Base-by-base conservation (phyloP, 768 basidiomycete genomes). In the Suillus sp. region DNA sequence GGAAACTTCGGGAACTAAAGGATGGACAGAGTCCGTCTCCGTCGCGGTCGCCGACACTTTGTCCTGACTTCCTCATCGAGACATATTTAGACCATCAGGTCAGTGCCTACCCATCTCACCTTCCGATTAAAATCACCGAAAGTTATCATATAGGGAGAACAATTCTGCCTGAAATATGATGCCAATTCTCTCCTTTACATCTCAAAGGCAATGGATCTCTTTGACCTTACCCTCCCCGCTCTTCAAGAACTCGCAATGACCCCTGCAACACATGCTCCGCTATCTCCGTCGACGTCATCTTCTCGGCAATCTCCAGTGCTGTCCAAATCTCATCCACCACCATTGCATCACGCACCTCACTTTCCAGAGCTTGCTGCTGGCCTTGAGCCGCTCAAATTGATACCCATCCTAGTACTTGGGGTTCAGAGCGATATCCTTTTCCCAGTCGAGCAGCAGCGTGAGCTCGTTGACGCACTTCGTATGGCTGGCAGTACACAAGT, bases 121-220 rank as follows among this genome's bases (percentile, higher is more conserved):
- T 14, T 10, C 4, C 30, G 34, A 20, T 22, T 14, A 22, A 57
- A 59, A 18, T 66, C 4, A 64, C 70, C 64, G 45, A 54, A 25
- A 38, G 14, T n/a, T 60, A 25, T 54, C 50, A 35, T 22, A 30
- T 43, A 94, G 87, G 96, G 95, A 59, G 95, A 97, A 77, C 87
- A 94, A 70, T 99, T 99, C 78, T 99, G 97, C 75, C 81, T 99
- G 62, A 99, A 97, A 74, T 99, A 99, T 75, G 97, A 99, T 74
- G 96, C 97, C 63, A 99, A 99, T 79, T 98, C 96, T 2, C 89
- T 99, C 76, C 95, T 99, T 67, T 99, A 99, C 81, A 87, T 99
- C 65, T 96, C 94, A 6, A 99, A 99, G 77, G 97, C 97, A 37
- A 99, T 99, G 97, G 97, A 99, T 75, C 83, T 99, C 0, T 99